Conservation (phyloP, 2,329 filamentous ascomycete species). For the Aaosphaeria arxii region DNA sequence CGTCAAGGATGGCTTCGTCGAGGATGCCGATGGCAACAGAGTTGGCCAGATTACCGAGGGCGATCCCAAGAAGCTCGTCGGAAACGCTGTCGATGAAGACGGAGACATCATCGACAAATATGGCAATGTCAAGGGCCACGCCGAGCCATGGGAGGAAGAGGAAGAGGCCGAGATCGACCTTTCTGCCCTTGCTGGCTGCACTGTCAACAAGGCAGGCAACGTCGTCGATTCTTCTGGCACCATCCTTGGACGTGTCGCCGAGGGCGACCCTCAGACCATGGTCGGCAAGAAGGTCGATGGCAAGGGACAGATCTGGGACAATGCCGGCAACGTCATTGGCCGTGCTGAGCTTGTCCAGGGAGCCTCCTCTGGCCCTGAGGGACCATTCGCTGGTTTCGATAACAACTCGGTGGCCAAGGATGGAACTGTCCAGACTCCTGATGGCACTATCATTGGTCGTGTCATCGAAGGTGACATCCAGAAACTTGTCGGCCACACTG, state of each 20-base stretch:
- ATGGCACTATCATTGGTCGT: slow-evolving; percentile 48
- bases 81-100: slow-evolving; percentile 74
- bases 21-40: slow-evolving; percentile 75
- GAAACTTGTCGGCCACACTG: slow-evolving; percentile 50
- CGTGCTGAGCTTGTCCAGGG: slow-evolving; percentile 57
- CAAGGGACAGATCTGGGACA: slow-evolving; percentile 63
- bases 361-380: slow-evolving; percentile 49
- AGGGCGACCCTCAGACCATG: slow-evolving; percentile 56
- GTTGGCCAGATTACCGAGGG: slow-evolving; percentile 71
- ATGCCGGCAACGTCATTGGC: slow-evolving; percentile 60
- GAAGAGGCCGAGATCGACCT: slow-evolving; percentile 53
- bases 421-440: slow-evolving; percentile 50
- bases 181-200: slow-evolving; percentile 60
- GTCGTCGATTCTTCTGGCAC: slow-evolving; percentile 59
- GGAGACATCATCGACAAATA: slow-evolving; percentile 80
- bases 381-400: slow-evolving; percentile 60
- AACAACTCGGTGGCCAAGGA: slow-evolving; percentile 56
- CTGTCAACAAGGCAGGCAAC: slow-evolving; percentile 62
- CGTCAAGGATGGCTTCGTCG: slow-evolving; percentile 66
- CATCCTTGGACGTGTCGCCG: slow-evolving; percentile 56
- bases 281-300: slow-evolving; percentile 62
- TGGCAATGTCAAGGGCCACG: slow-evolving; percentile 59
- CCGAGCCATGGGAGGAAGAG: slow-evolving; percentile 54
- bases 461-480: slow-evolving; percentile 50
- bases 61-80: slow-evolving; percentile 68